Base-by-base conservation (phyloP, 2,329 filamentous ascomycete species). In the Cladosporium colombiae region DNA sequence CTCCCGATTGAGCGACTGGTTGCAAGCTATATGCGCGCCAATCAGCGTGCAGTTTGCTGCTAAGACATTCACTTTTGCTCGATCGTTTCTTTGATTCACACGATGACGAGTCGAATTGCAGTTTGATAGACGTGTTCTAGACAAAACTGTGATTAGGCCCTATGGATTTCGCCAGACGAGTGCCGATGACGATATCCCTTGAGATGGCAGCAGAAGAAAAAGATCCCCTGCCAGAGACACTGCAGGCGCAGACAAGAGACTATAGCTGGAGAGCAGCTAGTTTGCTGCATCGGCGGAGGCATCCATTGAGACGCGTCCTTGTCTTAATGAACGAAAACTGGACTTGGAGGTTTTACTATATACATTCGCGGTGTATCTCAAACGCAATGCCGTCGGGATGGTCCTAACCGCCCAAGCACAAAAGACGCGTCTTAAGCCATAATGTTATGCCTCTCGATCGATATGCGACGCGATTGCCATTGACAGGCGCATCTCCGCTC, bases 1-100 rank as follows among this genome's bases (percentile, higher is more conserved):
- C 27, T 55, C 52, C 52, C 52, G 18, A 55, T 55, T 33, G 52
- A 55, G 52, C 50, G 50, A 53, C 25, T 27, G 10, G 18, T 55
- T 31, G 52, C 52, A 29, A 31, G 52, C 52, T 33, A 18, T 31
- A 33, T 55, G 52, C 52, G 52, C 52, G 18, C 52, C 52, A 55
- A 55, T 55, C 52, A 55, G 52, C 52, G 18, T 33, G 14, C 52
- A 14, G 29, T 29, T n/a, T 55, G 52, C 52, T 27, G 25, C 5
- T 55, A 29, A 33, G 29, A 33, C 27, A 33, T 33, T 55, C 27
- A 55, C 50, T 31, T 55, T 10, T 29, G 7, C 11, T 44, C 18
- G n/a, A 33, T 55, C 33, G 7, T 55, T 21, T 21, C 40, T 3
- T 46, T 13, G n/a, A 46, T 21, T 21, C 7, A 46, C 18, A 46